Conservation (phyloP, 108 stramenopile genomes). For the Cyclotella choctawhatcheeana region DNA sequence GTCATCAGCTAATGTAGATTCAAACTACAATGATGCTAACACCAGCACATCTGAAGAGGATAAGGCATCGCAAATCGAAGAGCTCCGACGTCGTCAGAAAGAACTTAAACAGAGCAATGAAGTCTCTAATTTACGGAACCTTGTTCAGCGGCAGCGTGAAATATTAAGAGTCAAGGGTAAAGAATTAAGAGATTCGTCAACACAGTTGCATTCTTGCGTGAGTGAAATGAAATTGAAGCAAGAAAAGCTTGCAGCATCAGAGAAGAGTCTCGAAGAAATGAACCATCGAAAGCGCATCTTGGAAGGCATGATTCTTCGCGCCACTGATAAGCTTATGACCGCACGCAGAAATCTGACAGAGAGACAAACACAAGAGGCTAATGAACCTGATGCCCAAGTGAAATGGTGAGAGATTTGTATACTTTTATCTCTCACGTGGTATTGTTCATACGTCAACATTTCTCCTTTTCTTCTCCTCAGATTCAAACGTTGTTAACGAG, state of each 20-base stretch:
- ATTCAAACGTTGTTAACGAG: not conserved
- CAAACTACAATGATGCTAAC: not conserved
- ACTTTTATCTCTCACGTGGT: no score
- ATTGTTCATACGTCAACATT: not conserved
- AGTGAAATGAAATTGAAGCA: conserved; percentile 45
- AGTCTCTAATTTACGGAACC: conserved; percentile 34
- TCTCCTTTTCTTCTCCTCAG: not conserved
- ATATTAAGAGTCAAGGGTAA: conserved; percentile 23
- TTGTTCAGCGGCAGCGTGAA: conserved; percentile 41
- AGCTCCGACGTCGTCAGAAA: conserved; percentile 38
- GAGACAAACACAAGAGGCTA: conserved; percentile 10
- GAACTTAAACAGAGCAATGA: conserved; percentile 48
- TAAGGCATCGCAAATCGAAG: conserved; percentile 20
- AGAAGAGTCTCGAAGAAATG: conserved; percentile 40
- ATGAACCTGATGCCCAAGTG: not conserved
- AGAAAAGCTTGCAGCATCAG: conserved; percentile 25
- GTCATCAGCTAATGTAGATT: not conserved
- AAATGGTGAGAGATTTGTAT: conserved; percentile 3
- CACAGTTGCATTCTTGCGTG: conserved; percentile 28
- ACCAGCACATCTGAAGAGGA: not conserved
- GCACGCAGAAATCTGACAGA: conserved; percentile 37
- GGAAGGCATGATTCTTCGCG: conserved; percentile 46
- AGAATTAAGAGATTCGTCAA: conserved; percentile 41
- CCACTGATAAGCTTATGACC: conserved; percentile 46
- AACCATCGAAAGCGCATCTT: conserved; percentile 43